Base-by-base conservation (phyloP, 2,329 filamentous ascomycete genomes). In the Paracorniculantispora psalliotae region DNA sequence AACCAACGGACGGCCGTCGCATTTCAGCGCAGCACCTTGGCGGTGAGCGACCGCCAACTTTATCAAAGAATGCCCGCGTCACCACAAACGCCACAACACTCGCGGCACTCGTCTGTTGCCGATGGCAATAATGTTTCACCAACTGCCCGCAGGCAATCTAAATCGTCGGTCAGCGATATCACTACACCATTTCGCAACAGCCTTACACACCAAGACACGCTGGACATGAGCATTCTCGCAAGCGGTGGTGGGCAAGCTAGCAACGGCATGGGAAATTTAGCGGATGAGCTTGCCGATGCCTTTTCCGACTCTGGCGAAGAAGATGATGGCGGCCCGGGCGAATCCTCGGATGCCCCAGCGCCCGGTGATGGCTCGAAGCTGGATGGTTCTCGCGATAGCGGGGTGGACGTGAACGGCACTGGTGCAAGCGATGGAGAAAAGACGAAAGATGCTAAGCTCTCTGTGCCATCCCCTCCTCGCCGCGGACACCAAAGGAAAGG, bases 201-300 rank as follows among this genome's bases (percentile, higher is more conserved):
- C 66, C 78, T 78, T 65, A 77, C 75, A 65, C 77, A 80, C 57
- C 73, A 75, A 60, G 80, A 83, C 64, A 68, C 67, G 37, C 68
- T 77, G n/a, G 77, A 80, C 57, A 70, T 82, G 54, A 73, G 72
- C 59, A 71, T 76, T n/a, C 76, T 81, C 50, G 72, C 73, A 60
- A 71, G 69, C 58, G 75, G 72, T 44, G 78, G 72, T 39, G 71
- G 72, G 48, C 74, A 71, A 25, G 70, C 70, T 2, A 75, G 75
- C 52, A 84, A 84, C 62, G 87, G 87, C 9, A 77, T 91, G 62
- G 90, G 90, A 33, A 92, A 91, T 65, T 73, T 94, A 51, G 90
- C 90, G 1, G 90, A 93, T 72, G 90, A 94, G 72, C 77, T 94
- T 50, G 90, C 88, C 1, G 89, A 89, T 67, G 86, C 87, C 4